Base-by-base conservation (phyloP, 2,329 filamentous ascomycete species). In the Scedosporium minutisporum region DNA sequence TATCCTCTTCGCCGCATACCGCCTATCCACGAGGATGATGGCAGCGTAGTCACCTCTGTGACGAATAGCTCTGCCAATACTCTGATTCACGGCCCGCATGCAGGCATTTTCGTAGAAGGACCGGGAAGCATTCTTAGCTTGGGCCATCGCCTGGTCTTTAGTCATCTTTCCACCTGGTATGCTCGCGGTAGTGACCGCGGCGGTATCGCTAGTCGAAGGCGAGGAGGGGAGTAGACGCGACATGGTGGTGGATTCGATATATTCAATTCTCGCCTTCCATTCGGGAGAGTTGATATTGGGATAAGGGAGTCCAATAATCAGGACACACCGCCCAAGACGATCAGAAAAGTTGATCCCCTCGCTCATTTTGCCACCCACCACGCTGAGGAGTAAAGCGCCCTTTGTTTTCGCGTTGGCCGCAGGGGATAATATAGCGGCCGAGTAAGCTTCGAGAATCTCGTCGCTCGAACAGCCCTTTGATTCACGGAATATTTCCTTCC, bases 301-400 rank as follows among this genome's bases (percentile, higher is more conserved):
- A 68, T 96, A 99, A 0, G 95, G 95, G 3, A 99, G 78, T 0
- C 95, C 95, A 14, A 97, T 85, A n/a, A 97, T 89, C 14, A 96
- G 79, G 7, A 99, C 92, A 62, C 90, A 93, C 27, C 95, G 87
- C 1, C 95, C 95, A 0, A 99, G 85, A 3, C 83, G 81, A 75
- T 99, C 93, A 0, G 91, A 93, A 77, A 99, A 99, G 75, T 99
- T 99, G 77, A 99, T 99, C 66, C 95, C 95, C 75, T 99, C 95
- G 63, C 91, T 96, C 76, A 99, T 88, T 67, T 93, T 96, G 14
- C 95, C 95, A 62, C 93, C 93, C 2, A 99, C 88, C 3, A 99
- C 93, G 62, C 91, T 93, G 27, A 99, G 83, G 0, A 99, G 82
- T 0, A 97, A 77, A 0, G 90, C 93, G 0, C 93, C 93, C 48